Conservation (phyloP, 164 flowering plant genomes). For the Amborella trichopoda region DNA sequence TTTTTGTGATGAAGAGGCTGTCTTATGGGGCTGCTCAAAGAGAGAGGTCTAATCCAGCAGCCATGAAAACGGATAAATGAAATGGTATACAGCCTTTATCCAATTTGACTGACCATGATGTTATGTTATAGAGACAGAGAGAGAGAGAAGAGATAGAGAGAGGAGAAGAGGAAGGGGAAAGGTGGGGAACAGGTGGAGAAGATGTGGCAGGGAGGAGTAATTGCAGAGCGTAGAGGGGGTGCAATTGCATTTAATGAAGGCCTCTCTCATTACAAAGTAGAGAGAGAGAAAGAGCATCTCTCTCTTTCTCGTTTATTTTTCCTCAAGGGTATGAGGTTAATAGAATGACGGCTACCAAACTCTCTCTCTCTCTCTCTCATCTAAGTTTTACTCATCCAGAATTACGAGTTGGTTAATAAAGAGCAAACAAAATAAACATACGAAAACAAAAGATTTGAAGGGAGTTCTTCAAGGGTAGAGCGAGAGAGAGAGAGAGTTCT, state of each 20-base stretch:
- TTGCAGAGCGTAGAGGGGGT: slow-evolving; percentile 22
- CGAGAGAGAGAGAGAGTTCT: no score
- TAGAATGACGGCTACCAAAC: slow-evolving; percentile 42
- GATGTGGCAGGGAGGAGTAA: slow-evolving; percentile 21
- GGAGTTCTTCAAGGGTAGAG: no score
- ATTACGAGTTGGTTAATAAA: no score
- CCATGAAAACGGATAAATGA: slow-evolving; percentile 2
- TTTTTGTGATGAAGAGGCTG: neutral
- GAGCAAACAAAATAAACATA: no score
- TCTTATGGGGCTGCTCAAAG: neutral
- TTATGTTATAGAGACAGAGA: neutral
- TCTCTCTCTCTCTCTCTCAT: neutral
- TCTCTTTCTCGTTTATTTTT: slow-evolving; percentile 8
- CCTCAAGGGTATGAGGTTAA: slow-evolving; percentile 12
- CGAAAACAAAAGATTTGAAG: no score
- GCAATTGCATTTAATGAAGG: slow-evolving; percentile 21
- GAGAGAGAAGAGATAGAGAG: neutral
- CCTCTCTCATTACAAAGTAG: slow-evolving; percentile 7
- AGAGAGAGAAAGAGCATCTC: slow-evolving; percentile 13
- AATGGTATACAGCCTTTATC: neutral
- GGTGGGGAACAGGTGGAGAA: slow-evolving; percentile 9
- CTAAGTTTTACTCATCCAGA: neutral
- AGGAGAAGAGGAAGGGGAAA: neutral
- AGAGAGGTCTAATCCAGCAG: neutral
- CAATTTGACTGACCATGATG: neutral